Evolutionary conservation across 768 basidiomycete genomes (phyloP).

Genomic region (Tubosaeta sp.): DNA sequence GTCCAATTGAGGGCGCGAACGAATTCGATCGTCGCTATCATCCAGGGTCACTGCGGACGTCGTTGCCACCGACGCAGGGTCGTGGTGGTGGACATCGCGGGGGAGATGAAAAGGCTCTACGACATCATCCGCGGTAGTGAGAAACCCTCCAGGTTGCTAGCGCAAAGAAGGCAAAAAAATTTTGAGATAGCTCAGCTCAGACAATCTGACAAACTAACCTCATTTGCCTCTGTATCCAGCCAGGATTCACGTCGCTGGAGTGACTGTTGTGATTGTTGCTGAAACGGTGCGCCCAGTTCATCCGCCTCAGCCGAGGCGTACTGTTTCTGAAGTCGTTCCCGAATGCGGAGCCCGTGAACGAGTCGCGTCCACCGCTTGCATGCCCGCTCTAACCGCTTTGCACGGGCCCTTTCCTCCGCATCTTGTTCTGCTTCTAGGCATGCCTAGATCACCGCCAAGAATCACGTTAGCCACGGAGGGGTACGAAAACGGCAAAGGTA

Average conservation of each 20-base stretch:
- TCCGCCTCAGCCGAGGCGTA: slow-evolving; percentile 41
- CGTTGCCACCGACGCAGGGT: slow-evolving; percentile 6
- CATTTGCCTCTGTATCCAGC: slow-evolving; percentile 20
- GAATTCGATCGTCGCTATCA: not conserved
- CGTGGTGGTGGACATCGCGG: slow-evolving; percentile 37
- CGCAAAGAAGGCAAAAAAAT: not conserved
- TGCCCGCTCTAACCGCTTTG: slow-evolving; percentile 72
- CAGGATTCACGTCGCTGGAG: slow-evolving; percentile 11
- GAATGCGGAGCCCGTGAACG: slow-evolving; percentile 83
- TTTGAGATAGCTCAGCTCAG: slow-evolving; percentile 17
- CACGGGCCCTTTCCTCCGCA: slow-evolving; percentile 70
- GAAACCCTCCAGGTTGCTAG: slow-evolving; percentile 50
- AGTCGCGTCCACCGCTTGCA: slow-evolving; percentile 87
- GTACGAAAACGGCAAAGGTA: not conserved
- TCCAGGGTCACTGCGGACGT: not conserved
- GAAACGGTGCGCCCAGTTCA: not conserved
- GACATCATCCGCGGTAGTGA: slow-evolving; percentile 66
- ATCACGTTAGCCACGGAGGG: slow-evolving; percentile 7
- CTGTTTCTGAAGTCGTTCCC: slow-evolving; percentile 76
- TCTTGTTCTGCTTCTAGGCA: slow-evolving; percentile 79
- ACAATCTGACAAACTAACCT: slow-evolving; percentile 15
- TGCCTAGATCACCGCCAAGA: slow-evolving; percentile 49
- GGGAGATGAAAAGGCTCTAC: slow-evolving; percentile 72
- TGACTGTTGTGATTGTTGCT: slow-evolving; percentile 3
- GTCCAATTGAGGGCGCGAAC: not conserved